Evolutionary conservation across 1,139 yeast species (phyloP), one percentile per base, ranked within the genome.

Genomic region (Schwanniomyces etchellsii): DNA sequence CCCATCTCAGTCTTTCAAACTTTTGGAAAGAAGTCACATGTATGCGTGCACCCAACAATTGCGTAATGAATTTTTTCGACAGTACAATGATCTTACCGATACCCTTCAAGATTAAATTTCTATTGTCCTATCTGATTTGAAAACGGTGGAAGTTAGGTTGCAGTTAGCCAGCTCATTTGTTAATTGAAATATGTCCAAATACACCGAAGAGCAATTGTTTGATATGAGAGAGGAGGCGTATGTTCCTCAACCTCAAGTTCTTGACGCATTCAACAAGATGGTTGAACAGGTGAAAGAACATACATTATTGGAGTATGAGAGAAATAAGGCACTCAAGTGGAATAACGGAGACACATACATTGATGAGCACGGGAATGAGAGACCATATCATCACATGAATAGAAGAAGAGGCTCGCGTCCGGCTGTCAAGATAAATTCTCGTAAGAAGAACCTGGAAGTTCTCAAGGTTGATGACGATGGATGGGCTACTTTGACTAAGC

Each of bases 391-490:
- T 39, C 66, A 60, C 43, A 61, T 70, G 60, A 66, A 66, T 56
- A 69, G 81, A 54, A 70, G 81, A 62, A 73, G 83, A 61, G 68
- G 74, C 31, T 74, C 81, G 6, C 73, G 74, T 42, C 66, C 73
- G 26, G 66, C 60, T 24, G 62, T 60, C 38, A 63, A 72, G 63
- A 79, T 79, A 32, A 62, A 66, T 47, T 67, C 76, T 48, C 69
- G 77, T 49, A 78, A 74, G 53, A 74, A 74, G 62, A 68, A 70
- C 46, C 75, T 70, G 34, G 79, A 73, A 41, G 70, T 70, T 40
- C 60, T 65, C 28, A 60, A 64, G 32, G 70, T 70, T 16, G 93
- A 81, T 50, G 82, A 79, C 36, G 89, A 82, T 39, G 93, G 93
- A 26, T 82, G 91, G 91, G 82, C 82, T 34, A 79, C 89, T 17